A percentile compares a stretch with the other conserved stretches of the same genome.
phyloP scores from a whole-genome alignment of 2,329 filamentous ascomycete genomes.

The Penicillium sp. region DNA sequence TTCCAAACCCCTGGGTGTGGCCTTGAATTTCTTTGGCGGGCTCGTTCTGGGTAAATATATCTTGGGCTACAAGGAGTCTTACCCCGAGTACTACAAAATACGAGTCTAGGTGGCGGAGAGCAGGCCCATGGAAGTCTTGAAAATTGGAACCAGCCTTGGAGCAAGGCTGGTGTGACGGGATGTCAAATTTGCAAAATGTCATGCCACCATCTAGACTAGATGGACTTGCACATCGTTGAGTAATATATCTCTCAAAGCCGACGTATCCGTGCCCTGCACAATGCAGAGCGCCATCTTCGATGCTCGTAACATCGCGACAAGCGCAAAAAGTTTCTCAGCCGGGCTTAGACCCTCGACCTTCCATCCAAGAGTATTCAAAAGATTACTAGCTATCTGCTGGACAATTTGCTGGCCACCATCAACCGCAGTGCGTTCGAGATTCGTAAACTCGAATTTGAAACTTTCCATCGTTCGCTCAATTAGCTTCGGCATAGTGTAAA shows the following conservation, averaged over 20 bases:
- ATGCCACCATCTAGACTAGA: neutral
- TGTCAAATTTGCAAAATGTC: neutral
- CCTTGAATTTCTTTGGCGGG: slow-evolving; percentile 19
- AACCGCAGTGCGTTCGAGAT: slow-evolving; percentile 10
- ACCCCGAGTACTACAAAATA: slow-evolving; percentile 20
- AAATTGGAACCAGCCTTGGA: too few relatives aligned
- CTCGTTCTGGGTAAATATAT: slow-evolving; percentile 21
- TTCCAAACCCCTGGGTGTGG: slow-evolving; percentile 9
- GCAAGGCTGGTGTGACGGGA: too few relatives aligned
- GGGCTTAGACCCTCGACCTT: slow-evolving; percentile 10
- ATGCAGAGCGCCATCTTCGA: slow-evolving; percentile 13
- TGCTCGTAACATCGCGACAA: slow-evolving; percentile 11
- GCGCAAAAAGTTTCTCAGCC: slow-evolving; percentile 9
- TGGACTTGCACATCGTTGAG: slow-evolving; percentile 16
- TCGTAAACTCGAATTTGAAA: slow-evolving; percentile 6
- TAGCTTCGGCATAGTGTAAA: slow-evolving; percentile 10
- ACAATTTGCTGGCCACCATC: slow-evolving; percentile 13
- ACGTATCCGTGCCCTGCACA: slow-evolving; percentile 12
- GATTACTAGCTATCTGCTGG: slow-evolving; percentile 9
- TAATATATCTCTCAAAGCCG: slow-evolving; percentile 5
- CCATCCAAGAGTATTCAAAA: slow-evolving; percentile 12
- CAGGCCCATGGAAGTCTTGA: neutral
- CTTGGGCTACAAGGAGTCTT: slow-evolving; percentile 19
- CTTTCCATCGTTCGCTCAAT: slow-evolving; percentile 11
- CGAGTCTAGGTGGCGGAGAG: neutral